Percentiles rank a stretch among this genome's conserved stretches.
Evolutionary conservation across 805 yeast genomes (phyloP).

Genomic region (Priceomyces castillae): DNA sequence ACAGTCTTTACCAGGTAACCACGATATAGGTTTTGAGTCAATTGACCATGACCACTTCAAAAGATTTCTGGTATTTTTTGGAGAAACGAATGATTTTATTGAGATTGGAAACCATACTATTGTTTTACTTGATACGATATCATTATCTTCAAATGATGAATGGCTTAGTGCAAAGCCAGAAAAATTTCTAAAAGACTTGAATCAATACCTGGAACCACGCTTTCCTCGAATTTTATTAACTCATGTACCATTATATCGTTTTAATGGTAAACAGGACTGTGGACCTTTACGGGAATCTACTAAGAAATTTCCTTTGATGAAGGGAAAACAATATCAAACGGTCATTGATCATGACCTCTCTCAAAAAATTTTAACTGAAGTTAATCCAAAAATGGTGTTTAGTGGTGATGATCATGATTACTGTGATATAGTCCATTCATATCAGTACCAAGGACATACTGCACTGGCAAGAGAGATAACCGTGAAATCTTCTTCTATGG

Average conservation of each 20-base stretch:
- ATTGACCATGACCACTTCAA: conserved; percentile 54
- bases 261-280: conserved; percentile 60
- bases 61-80: conserved; percentile 72
- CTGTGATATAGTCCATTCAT: conserved; percentile 68
- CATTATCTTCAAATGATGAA: conserved; percentile 59
- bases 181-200: conserved; percentile 45
- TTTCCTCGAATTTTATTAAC: conserved; percentile 68
- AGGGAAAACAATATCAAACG: conserved; percentile 88
- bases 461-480: conserved; percentile 69
- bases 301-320: conserved; percentile 59
- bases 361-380: conserved; percentile 50
- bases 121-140: conserved; percentile 78
- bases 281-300: conserved; percentile 74
- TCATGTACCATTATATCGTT: conserved; percentile 86
- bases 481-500: conserved; percentile 87
- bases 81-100: conserved; percentile 56
- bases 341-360: conserved; percentile 67
- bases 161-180: conserved; percentile 49
- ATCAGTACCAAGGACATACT: conserved; percentile 12
- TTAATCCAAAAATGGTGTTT: conserved; percentile 69
- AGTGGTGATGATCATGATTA: conserved; percentile 98
- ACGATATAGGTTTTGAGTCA: conserved; percentile 92
- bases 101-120: conserved; percentile 69
- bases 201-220: conserved; percentile 21
- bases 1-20: conserved; percentile 77